Conservation (phyloP, 768 basidiomycete genomes). For the Serendipita sp. region DNA sequence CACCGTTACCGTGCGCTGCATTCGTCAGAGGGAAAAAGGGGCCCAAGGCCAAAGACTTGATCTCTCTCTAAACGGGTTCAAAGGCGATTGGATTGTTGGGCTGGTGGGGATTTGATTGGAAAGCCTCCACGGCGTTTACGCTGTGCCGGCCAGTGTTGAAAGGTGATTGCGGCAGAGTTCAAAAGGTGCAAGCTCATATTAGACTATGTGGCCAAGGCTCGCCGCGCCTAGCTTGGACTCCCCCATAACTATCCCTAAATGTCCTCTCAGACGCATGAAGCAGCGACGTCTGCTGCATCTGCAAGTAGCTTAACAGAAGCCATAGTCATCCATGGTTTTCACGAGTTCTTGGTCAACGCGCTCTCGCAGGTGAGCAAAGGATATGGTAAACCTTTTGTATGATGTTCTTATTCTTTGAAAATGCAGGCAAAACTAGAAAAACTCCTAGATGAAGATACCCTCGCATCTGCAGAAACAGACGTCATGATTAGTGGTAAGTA, state of each 20-base stretch:
- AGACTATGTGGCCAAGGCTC: too few relatives aligned
- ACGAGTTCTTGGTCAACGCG: slow-evolving; percentile 66
- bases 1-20: not conserved
- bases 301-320: slow-evolving; percentile 25
- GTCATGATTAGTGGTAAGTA: slow-evolving; percentile 70
- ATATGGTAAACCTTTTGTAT: not conserved
- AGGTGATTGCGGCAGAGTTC: not conserved
- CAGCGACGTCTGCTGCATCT: not conserved
- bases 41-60: too few relatives aligned
- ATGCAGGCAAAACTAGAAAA: slow-evolving; percentile 51
- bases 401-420: not conserved
- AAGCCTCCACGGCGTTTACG: too few relatives aligned
- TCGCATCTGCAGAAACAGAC: slow-evolving; percentile 67
- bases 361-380: slow-evolving; percentile 24
- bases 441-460: slow-evolving; percentile 52
- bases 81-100: too few relatives aligned
- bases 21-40: not conserved
- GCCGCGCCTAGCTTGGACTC: not conserved
- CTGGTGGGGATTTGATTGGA: too few relatives aligned
- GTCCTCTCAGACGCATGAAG: not conserved
- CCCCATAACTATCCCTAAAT: not conserved
- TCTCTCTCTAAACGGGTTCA: too few relatives aligned
- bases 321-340: slow-evolving; percentile 62
- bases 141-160: not conserved
- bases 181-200: not conserved